Base-by-base conservation (phyloP, 208 protist genomes). In the Trypanosoma platydactyli region DNA sequence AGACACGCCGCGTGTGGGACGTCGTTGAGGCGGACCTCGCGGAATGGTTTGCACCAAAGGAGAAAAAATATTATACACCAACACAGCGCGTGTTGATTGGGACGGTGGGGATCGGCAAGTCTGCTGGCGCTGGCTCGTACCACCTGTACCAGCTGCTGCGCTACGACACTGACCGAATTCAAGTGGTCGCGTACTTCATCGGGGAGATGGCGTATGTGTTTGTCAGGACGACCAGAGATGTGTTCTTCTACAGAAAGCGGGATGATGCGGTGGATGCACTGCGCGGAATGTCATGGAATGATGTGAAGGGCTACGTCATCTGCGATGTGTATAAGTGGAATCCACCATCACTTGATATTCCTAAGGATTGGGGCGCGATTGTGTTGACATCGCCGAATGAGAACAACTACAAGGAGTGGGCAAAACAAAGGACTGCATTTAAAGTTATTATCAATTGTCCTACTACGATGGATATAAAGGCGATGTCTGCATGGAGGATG, bases 361-460 rank as follows among this genome's bases (percentile, higher is more conserved):
- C 33, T 27, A 35, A 5, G 6, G 55, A 24, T 20, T 61, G 55
- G 55, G 55, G 55, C 55, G 49, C 49, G 55, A 46, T 49, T 61
- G 55, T 49, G 5, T 9, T 61, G 41, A 20, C 55, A 35, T 61
- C 55, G 0, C 55, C 40, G 41, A 49, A 61, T 27, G 38, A 61
- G 40, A 33, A 46, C 9, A 20, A 49, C 35, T 61, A 35, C 41
- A 30, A 35, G 22, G 33, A 3, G 2, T 61, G 40, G 55, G 20
- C 25, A 4, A 49, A 61, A 12, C 16, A 61, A 49, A 48, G 25
- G 15, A 18, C 15, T 2, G 55, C 55, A n/a, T 1, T 4, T 5
- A 16, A 18, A n/a, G n/a, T n/a, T n/a, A n/a, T n/a, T n/a, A n/a
- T n/a, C n/a, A n/a, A n/a, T n/a, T n/a, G n/a, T n/a, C 0, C 45